A percentile compares a stretch with the other conserved stretches of the same genome.
Evolutionary conservation across 768 basidiomycete genomes (phyloP).

Genomic region (Mrakia hoshinonis): DNA sequence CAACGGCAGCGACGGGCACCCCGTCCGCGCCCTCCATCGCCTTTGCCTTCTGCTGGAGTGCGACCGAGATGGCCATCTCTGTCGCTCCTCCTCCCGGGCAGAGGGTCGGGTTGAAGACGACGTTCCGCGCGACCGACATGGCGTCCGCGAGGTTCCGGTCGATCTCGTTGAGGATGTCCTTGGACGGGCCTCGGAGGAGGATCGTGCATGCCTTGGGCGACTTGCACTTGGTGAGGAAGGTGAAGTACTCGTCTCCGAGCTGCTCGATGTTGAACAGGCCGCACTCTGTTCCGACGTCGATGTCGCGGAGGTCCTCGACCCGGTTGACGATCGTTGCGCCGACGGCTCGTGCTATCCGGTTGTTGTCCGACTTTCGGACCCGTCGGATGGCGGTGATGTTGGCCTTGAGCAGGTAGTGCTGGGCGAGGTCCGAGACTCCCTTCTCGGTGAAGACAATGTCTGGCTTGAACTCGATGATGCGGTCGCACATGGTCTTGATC

Average conservation of each 20-base stretch:
- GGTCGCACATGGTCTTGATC: conserved; percentile 73
- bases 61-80: conserved; percentile 94
- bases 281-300: conserved; percentile 84
- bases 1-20: conserved; percentile 83
- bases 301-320: conserved; percentile 83
- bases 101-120: conserved; percentile 88
- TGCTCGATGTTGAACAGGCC: conserved; percentile 96
- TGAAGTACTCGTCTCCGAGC: conserved; percentile 98
- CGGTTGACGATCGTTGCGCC: conserved; percentile 96
- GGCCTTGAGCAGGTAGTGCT: conserved; percentile 75
- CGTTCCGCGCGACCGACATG: conserved; percentile 93
- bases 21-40: conserved; percentile 78
- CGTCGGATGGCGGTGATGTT: conserved; percentile 89
- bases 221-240: conserved; percentile 86
- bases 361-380: conserved; percentile 98
- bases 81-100: conserved; percentile 94
- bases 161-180: conserved; percentile 96
- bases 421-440: conserved; percentile 95
- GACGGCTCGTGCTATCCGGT: conserved; percentile 89
- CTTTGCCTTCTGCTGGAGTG: conserved; percentile 59
- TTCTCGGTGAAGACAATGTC: conserved; percentile 95
- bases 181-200: conserved; percentile 91
- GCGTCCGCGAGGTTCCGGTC: conserved; percentile 96
- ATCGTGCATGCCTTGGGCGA: conserved; percentile 95
- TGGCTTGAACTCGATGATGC: conserved; percentile 84